Evolutionary conservation across 169 alveolate species (phyloP), one percentile per base, ranked within the genome.

Genomic region (Eimeria falciformis): DNA sequence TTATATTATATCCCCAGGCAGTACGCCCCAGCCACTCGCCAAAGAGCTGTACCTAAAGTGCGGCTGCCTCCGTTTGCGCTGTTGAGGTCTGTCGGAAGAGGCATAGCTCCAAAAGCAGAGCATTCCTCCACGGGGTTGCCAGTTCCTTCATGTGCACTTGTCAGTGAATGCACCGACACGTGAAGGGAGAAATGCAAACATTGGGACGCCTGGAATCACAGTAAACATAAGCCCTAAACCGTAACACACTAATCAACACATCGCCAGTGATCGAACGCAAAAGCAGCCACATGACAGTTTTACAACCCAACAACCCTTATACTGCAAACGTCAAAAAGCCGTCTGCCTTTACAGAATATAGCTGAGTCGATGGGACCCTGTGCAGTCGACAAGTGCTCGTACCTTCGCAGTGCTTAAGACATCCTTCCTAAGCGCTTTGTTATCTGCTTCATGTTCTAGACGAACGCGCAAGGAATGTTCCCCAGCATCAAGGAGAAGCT

Each of bases 81-180:
- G 56, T 94, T 86, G 55, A 94, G 78, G 75, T 94, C 96, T 5
- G 94, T 90, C 21, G 96, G 96, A 23, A 94, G 91, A 17, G 96
- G 95, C 55, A 94, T 71, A 40, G 95, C 95, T 21, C 94, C 94
- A 21, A 88, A 94, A 9, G 93, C 71, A 17, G 71, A 53, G 46
- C 94, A 87, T 23, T 91, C 91, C 4, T 46, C 79, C n/a, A 79
- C 11, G 37, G 50, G 46, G 55, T 79, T 55, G 12, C 23, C 45
- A 0, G 89, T 5, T 6, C 18, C 27, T 6, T 37, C 73, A 3
- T 47, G 46, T 9, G 40, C 27, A 0, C 55, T 43, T 43, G 65
- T 29, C 27, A 79, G 37, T n/a, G 89, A 79, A 56, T 55, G 73
- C 4, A 79, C 69, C n/a, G 75, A 47, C 56, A 79, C 11, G n/a